Evolutionary conservation across 495 filamentous ascomycete genomes (phyloP).

Genomic region (Penicillium roqueforti): DNA sequence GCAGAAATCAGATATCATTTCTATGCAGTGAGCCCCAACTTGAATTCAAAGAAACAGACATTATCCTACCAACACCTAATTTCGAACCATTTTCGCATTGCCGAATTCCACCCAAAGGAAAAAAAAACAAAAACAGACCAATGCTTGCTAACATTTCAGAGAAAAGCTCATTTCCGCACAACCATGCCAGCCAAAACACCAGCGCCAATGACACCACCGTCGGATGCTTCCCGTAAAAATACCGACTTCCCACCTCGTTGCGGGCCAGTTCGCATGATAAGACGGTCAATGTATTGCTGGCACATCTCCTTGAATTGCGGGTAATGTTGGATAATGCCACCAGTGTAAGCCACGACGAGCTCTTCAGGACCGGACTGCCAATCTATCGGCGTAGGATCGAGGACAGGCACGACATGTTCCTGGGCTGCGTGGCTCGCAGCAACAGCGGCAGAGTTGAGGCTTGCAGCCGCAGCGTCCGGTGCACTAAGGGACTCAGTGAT

Average conservation of each 20-base stretch:
- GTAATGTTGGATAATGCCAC: slow-evolving; percentile 73
- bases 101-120: slow-evolving; percentile 3
- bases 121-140: slow-evolving; percentile 3
- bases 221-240: slow-evolving; percentile 63
- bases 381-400: slow-evolving; percentile 35
- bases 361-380: slow-evolving; percentile 54
- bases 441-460: background rate
- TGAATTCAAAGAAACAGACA: background rate
- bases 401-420: slow-evolving; percentile 44
- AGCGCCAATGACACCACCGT: slow-evolving; percentile 73
- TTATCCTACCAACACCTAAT: background rate
- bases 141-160: background rate
- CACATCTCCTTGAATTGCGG: slow-evolving; percentile 67
- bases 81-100: slow-evolving; percentile 9
- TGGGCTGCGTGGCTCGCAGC: slow-evolving; percentile 17
- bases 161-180: slow-evolving; percentile 22
- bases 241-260: slow-evolving; percentile 54
- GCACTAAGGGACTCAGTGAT: slow-evolving; percentile 5
- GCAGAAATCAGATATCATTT: slow-evolving; percentile 13
- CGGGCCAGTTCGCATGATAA: slow-evolving; percentile 55
- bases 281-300: slow-evolving; percentile 60
- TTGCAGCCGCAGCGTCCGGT: slow-evolving; percentile 10
- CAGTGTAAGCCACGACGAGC: slow-evolving; percentile 72
- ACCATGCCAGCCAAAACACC: slow-evolving; percentile 67
- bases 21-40: slow-evolving; percentile 11